These are phyloP conservation scores for Cryptococcus sp. DNA, from an alignment of 1,284 basidiomycete genomes.

Conservation along the genomic window DNA sequence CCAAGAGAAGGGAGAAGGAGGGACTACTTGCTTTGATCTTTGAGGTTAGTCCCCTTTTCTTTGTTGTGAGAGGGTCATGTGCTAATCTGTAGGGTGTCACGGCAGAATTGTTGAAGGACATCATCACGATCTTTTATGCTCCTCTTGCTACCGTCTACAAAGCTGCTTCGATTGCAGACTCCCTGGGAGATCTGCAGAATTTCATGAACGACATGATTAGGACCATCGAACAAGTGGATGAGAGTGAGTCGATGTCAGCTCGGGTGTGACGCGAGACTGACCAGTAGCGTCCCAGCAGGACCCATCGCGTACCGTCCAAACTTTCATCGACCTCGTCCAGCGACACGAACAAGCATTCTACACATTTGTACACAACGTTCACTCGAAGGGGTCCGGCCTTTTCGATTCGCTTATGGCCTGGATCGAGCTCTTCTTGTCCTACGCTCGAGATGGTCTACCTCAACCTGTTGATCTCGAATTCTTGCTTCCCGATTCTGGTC, in stretches of 20 bases:
- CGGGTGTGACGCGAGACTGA: constrained; percentile 2
- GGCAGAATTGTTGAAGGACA: constrained; percentile 92
- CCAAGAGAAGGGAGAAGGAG: constrained; percentile 80
- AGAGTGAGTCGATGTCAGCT: constrained; percentile 57
- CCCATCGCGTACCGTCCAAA: constrained; percentile 80
- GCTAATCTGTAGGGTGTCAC: constrained; percentile 65
- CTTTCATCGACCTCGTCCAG: constrained; percentile 88
- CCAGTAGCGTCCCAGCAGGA: constrained; percentile 71
- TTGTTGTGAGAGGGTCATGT: neutral
- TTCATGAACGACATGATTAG: constrained; percentile 95
- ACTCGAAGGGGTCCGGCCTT: constrained; percentile 90
- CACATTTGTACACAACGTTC: constrained; percentile 96
- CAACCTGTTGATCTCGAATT: constrained; percentile 70
- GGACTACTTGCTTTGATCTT: constrained; percentile 91
- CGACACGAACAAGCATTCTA: constrained; percentile 96
- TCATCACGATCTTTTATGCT: constrained; percentile 98
- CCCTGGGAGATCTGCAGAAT: constrained; percentile 82
- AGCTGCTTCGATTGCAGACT: constrained; percentile 95
- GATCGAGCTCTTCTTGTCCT: constrained; percentile 92
- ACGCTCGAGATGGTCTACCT: constrained; percentile 81
- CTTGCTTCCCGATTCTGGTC: constrained; percentile 71
- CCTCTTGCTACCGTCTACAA: constrained; percentile 98
- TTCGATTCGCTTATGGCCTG: constrained; percentile 94
- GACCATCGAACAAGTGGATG: constrained; percentile 88
- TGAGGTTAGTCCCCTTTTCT: constrained; percentile 59